These are phyloP conservation scores for Zygotorulaspora chibaensis DNA, from an alignment of 805 yeast genomes.

Conservation along the genomic window DNA sequence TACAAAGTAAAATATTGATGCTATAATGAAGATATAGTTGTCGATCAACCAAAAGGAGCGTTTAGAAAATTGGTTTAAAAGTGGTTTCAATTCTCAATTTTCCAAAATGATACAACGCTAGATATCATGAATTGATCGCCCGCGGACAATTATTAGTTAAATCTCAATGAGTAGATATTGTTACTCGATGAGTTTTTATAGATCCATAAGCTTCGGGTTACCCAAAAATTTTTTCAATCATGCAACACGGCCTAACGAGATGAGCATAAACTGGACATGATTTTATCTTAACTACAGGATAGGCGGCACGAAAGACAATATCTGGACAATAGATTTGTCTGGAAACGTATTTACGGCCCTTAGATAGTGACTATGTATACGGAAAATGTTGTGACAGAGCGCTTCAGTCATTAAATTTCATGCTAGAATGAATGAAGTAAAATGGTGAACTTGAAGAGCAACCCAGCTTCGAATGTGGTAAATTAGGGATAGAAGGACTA, in stretches of 20 bases:
- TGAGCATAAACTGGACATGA: too few relatives aligned
- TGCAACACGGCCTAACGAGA: background rate
- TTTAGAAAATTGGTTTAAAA: background rate
- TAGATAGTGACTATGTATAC: too few relatives aligned
- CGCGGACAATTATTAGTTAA: too few relatives aligned
- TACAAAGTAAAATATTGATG: slow-evolving; percentile 8
- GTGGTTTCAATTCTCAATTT: background rate
- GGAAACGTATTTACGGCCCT: too few relatives aligned
- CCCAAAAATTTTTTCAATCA: slow-evolving; percentile 6
- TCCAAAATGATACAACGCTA: background rate
- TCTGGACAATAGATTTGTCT: too few relatives aligned
- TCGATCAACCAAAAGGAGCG: background rate
- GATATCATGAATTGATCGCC: slow-evolving; percentile 2
- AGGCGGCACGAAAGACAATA: too few relatives aligned
- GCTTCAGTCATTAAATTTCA: background rate
- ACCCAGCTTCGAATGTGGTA: background rate
- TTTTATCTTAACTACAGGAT: too few relatives aligned
- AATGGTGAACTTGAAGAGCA: background rate
- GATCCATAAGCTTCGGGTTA: background rate
- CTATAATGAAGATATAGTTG: background rate
- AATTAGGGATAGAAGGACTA: background rate
- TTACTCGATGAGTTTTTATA: background rate
- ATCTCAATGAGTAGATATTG: background rate
- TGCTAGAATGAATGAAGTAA: background rate
- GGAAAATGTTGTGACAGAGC: too few relatives aligned